Percentiles rank a stretch among this genome's conserved stretches.
Evolutionary conservation across 768 basidiomycete species (phyloP).

Genomic region (Naganishia antarctica): DNA sequence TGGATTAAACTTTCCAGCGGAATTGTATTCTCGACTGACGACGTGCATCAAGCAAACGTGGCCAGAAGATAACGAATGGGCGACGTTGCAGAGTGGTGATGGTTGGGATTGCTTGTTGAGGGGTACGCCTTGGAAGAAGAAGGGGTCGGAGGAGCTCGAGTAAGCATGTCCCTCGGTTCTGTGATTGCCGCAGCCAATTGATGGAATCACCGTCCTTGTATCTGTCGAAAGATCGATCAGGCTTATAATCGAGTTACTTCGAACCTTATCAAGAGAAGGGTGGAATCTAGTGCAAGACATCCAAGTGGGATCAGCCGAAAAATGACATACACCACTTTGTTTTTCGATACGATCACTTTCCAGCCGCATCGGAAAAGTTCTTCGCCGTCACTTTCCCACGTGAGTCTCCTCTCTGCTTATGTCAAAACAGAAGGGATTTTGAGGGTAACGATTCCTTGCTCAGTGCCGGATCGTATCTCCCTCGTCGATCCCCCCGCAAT

Average conservation of each 20-base stretch:
- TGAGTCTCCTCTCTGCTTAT: constrained; percentile 1
- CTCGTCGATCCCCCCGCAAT: constrained; percentile 14
- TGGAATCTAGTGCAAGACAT: constrained; percentile 18
- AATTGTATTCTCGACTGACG: constrained; percentile 6
- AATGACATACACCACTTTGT: constrained; percentile 18
- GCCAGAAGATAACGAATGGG: constrained; percentile 16
- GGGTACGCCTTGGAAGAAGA: constrained; percentile 24
- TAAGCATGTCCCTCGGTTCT: neutral
- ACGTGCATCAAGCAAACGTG: constrained; percentile 5
- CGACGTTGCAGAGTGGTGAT: constrained; percentile 18
- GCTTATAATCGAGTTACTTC: constrained; percentile 2
- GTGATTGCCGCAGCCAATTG: neutral
- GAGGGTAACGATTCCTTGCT: neutral
- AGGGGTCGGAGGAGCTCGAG: constrained; percentile 17
- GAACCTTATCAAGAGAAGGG: constrained; percentile 10
- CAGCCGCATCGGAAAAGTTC: neutral
- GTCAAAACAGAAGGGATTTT: no score
- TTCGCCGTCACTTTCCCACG: constrained; percentile 21
- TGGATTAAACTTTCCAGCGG: constrained; percentile 11
- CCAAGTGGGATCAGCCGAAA: constrained; percentile 8
- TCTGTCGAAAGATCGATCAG: constrained; percentile 3
- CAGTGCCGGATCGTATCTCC: constrained; percentile 10
- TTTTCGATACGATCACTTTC: constrained; percentile 3
- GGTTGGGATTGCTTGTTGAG: constrained; percentile 7
- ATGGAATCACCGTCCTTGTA: neutral